Base-by-base conservation (phyloP, 2,329 filamentous ascomycete species). In the Fusarium nurragi region DNA sequence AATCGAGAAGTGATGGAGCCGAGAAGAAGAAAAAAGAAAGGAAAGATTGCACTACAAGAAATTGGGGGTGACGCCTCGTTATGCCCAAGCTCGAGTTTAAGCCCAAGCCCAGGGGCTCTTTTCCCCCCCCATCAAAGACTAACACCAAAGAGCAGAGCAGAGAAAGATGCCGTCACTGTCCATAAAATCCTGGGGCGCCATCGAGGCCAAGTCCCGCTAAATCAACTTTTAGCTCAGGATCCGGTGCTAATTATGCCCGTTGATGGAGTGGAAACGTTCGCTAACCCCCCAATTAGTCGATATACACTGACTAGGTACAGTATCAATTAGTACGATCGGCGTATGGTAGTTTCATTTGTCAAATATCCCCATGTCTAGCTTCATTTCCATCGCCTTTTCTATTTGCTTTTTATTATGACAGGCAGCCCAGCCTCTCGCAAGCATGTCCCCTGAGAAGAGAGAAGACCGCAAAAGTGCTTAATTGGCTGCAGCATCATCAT, bases 81-180 rank as follows among this genome's bases (percentile, higher is more conserved):
- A 62, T 47, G 57, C 38, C 43, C 50, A 46, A 49, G 14, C 10
- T 22, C 30, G 18, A n/a, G 30, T 46, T 34, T 34, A 22, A 26
- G 36, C 25, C 21, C 21, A 30, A 4, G 30, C 16, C 7, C 40
- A 34, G 40, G 46, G 37, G 40, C 44, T 41, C 26, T 48, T 38
- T 26, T 41, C 32, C 48, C 30, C 41, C 40, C 39, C 23, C 41
- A n/a, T 18, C 38, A 19, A 19, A 30, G 46, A 21, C 32, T 39
- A 13, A 32, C 55, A 16, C 25, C 37, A 26, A 32, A 28, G 32
- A 30, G 28, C 28, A 38, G 26, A 18, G 36, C 38, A 18, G 14
- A 36, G 48, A 63, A 50, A 32, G 59, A 61, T 71, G 69, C 67
- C 69, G 69, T 71, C 69, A 70, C 68, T 50, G 39, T 19, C 36